A percentile compares a stretch with the other conserved stretches of the same genome.
phyloP scores from a whole-genome alignment of 2,329 filamentous ascomycete genomes.

The Fusarium hainanense region DNA sequence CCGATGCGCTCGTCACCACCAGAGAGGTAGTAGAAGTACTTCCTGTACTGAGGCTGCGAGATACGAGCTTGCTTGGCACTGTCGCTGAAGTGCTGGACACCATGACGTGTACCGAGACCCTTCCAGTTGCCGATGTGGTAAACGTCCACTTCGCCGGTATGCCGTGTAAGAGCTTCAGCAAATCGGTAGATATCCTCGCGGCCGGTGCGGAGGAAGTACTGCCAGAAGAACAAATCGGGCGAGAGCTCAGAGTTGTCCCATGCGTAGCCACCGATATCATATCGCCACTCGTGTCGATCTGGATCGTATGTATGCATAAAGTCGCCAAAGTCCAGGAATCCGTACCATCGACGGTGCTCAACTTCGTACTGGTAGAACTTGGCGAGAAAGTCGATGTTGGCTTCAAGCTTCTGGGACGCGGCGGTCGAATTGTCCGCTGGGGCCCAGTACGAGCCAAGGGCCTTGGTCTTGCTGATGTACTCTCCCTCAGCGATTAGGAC shows the following conservation, averaged over 20 bases:
- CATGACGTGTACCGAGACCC: slow-evolving; percentile 71
- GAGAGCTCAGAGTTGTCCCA: slow-evolving; percentile 75
- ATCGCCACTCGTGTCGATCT: slow-evolving; percentile 70
- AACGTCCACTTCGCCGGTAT: slow-evolving; percentile 70
- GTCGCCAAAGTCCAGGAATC: slow-evolving; percentile 71
- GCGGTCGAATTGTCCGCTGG: slow-evolving; percentile 49
- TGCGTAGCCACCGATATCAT: slow-evolving; percentile 71
- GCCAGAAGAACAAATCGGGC: slow-evolving; percentile 71
- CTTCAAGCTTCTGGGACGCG: slow-evolving; percentile 56
- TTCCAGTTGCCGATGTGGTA: slow-evolving; percentile 69
- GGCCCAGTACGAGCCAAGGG: slow-evolving; percentile 67
- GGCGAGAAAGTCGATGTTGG: slow-evolving; percentile 66
- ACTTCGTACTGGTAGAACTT: slow-evolving; percentile 67
- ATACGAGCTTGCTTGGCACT: slow-evolving; percentile 72
- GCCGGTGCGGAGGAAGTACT: slow-evolving; percentile 69
- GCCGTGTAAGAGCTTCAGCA: slow-evolving; percentile 67
- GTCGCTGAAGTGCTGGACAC: slow-evolving; percentile 70
- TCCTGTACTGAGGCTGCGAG: slow-evolving; percentile 65
- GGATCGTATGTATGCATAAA: slow-evolving; percentile 71
- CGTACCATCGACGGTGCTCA: slow-evolving; percentile 70
- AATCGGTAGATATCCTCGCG: slow-evolving; percentile 67
- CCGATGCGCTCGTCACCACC: slow-evolving; percentile 69
- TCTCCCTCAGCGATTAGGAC: slow-evolving; percentile 60
- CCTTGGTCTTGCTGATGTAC: slow-evolving; percentile 63
- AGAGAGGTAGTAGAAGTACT: slow-evolving; percentile 65